These are phyloP conservation scores for Boletales sp. DNA, from an alignment of 768 basidiomycete genomes.

Conservation along the genomic window DNA sequence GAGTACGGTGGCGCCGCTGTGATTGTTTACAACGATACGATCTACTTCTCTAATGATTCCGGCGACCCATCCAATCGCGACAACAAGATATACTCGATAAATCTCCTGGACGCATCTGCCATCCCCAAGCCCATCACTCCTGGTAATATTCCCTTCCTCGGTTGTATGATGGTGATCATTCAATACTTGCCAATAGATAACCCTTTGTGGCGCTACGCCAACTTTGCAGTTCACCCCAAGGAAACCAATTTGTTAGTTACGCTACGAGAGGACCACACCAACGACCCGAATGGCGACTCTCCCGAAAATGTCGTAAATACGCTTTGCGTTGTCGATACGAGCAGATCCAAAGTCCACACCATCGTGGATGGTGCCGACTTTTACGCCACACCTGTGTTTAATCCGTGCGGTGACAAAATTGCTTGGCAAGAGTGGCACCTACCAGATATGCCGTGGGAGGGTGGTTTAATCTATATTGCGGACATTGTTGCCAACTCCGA, in stretches of 20 bases:
- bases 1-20: constrained; percentile 70
- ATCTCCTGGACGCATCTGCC: constrained; percentile 28
- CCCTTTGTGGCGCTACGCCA: constrained; percentile 38
- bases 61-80: constrained; percentile 20
- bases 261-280: constrained; percentile 66
- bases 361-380: constrained; percentile 60
- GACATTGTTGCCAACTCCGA: constrained; percentile 24
- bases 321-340: constrained; percentile 52
- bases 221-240: constrained; percentile 54
- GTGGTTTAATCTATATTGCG: constrained; percentile 48
- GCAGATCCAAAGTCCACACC: constrained; percentile 34
- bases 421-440: constrained; percentile 64
- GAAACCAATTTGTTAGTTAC: constrained; percentile 49
- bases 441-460: constrained; percentile 69
- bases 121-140: constrained; percentile 43
- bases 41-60: constrained; percentile 55
- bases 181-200: constrained; percentile 8
- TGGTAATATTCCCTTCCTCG: constrained; percentile 36
- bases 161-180: background rate
- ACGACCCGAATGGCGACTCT: background rate
- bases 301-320: constrained; percentile 45
- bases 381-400: constrained; percentile 56
- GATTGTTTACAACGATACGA: constrained; percentile 41
- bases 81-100: constrained; percentile 46
- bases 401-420: constrained; percentile 50